Evolutionary conservation across 2,329 filamentous ascomycete genomes (phyloP), one percentile per base, ranked within the genome.

Genomic region (Fusarium mexicanum): DNA sequence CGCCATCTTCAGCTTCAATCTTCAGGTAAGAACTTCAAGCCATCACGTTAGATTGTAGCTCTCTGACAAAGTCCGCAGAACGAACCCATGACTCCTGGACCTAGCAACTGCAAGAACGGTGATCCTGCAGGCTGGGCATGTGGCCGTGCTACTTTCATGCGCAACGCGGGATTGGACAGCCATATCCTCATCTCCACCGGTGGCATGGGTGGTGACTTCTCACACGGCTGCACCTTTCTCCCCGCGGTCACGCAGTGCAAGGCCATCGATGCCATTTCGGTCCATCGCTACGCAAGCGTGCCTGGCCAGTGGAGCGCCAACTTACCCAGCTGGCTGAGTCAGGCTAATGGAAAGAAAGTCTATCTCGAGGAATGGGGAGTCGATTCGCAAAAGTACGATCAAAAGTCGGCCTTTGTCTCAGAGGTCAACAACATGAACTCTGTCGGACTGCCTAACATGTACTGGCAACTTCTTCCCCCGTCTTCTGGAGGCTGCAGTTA

Each of bases 1-100:
- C 8, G 55, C 55, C 10, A 58, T 47, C 14, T 58, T 58, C 0
- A 47, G 40, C n/a, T 58, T 58, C 14, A 58, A 58, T 14, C 29
- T 58, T 2, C 55, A 58, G n/a, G 40, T 37, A 35, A 0, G 8
- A 12, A 8, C 5, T 1, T 2, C 5, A 16, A 11, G 5, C 1
- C 8, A 14, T 7, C 48, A 1, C 3, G 10, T 20, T 4, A 14
- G 3, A 3, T 24, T 0, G 3, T 1, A 6, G 1, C 1, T 8
- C 2, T 8, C n/a, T 58, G 9, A 58, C 13, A 9, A 9, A 22
- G 3, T 8, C 26, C 22, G 9, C 5, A 58, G 54, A 58, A 58
- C 14, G 54, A 58, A 17, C 40, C 54, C 3, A 58, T 58, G 40
- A 58, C 54, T 16, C 40, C 40, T 26, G 22, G n/a, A 0, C 40